These are phyloP conservation scores for Casaregolazyma lundiana DNA, from an alignment of 1,139 yeast species.

Conservation along the genomic window DNA sequence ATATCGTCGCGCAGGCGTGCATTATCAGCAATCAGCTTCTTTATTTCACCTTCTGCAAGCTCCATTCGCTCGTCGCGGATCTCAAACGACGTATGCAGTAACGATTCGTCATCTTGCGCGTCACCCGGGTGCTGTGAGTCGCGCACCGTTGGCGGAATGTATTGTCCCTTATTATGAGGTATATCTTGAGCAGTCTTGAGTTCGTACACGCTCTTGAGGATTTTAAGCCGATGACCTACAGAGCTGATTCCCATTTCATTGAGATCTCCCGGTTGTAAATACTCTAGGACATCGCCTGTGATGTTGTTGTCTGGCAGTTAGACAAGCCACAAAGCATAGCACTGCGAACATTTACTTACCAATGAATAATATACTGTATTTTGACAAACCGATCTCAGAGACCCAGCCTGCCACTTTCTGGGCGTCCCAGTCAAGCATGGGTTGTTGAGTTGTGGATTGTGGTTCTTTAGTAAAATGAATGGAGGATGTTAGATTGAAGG, in stretches of 20 bases:
- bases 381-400: conserved; percentile 25
- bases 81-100: conserved; percentile 25
- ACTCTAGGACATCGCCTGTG: conserved; percentile 39
- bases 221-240: conserved; percentile 39
- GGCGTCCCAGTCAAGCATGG: conserved; percentile 27
- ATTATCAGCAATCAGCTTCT: conserved; percentile 31
- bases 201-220: conserved; percentile 35
- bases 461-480: background rate
- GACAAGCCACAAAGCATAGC: conserved; percentile 4
- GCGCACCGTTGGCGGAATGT: conserved; percentile 28
- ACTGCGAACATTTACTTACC: conserved; percentile 5
- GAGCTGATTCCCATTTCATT: conserved; percentile 38
- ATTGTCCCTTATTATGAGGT: conserved; percentile 30
- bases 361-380: conserved; percentile 26
- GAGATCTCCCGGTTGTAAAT: conserved; percentile 37
- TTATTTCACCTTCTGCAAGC: conserved; percentile 34
- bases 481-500: background rate
- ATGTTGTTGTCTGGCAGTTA: conserved; percentile 32
- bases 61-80: conserved; percentile 35
- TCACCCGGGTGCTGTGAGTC: background rate
- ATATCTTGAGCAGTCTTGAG: conserved; percentile 28
- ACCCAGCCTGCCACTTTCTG: conserved; percentile 29
- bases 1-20: conserved; percentile 37
- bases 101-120: conserved; percentile 9
- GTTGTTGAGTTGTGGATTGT: background rate